phyloP scores from a whole-genome alignment of 2,329 filamentous ascomycete species.

The Colletotrichum sp. region DNA sequence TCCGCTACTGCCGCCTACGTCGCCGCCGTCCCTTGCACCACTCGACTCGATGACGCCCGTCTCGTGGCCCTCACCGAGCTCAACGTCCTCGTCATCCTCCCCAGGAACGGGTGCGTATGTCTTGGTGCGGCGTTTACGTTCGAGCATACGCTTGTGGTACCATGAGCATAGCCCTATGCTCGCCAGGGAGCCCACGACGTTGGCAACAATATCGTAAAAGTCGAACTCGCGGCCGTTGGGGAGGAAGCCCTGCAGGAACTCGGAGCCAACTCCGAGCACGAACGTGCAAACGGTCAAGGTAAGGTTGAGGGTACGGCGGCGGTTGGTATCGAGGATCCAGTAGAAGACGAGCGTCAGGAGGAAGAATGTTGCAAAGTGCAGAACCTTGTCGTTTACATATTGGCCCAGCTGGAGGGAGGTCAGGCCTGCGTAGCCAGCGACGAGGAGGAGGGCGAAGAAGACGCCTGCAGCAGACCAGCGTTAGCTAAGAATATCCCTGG shows the following conservation, averaged over 20 bases:
- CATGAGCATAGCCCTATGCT: slow-evolving; percentile 79
- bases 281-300: slow-evolving; percentile 83
- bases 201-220: slow-evolving; percentile 85
- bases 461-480: slow-evolving; percentile 54
- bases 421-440: slow-evolving; percentile 82
- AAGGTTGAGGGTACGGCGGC: slow-evolving; percentile 83
- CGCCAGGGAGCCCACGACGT: slow-evolving; percentile 77
- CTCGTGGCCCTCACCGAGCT: slow-evolving; percentile 77
- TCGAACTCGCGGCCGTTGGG: slow-evolving; percentile 78
- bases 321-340: slow-evolving; percentile 93
- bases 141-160: slow-evolving; percentile 97
- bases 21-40: slow-evolving; percentile 29
- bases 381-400: slow-evolving; percentile 84
- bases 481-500: slow-evolving; percentile 11
- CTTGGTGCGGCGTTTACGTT: slow-evolving; percentile 78
- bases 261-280: slow-evolving; percentile 73
- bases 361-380: slow-evolving; percentile 91
- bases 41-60: slow-evolving; percentile 58
- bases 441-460: slow-evolving; percentile 73
- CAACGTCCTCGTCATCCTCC: slow-evolving; percentile 71
- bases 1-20: slow-evolving; percentile 11
- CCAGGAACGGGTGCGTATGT: slow-evolving; percentile 75
- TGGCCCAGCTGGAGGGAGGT: slow-evolving; percentile 62
- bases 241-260: slow-evolving; percentile 77
- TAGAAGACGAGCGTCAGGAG: slow-evolving; percentile 87